Conservation (phyloP, 768 basidiomycete genomes). For the Coprinellus micaceus region DNA sequence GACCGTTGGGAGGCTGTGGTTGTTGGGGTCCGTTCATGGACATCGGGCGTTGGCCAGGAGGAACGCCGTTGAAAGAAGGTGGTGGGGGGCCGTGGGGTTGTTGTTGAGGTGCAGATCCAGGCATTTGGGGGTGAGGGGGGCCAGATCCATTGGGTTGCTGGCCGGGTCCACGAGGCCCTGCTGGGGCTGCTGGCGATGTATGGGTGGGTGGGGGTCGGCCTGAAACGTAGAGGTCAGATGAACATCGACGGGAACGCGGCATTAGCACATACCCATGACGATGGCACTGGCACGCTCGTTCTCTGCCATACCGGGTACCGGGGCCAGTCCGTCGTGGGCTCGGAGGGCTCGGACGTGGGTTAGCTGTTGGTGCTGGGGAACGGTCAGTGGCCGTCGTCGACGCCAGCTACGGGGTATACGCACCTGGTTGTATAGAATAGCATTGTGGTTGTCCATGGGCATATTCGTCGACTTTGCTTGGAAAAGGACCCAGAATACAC, state of each 20-base stretch:
- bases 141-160: conserved; percentile 11
- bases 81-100: conserved; percentile 13
- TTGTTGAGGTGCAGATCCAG: conserved; percentile 9
- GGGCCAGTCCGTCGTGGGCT: not conserved
- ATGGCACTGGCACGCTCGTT: too few species aligned
- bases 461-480: conserved; percentile 69
- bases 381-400: not conserved
- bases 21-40: conserved; percentile 15
- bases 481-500: conserved; percentile 84
- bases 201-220: too few species aligned
- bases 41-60: conserved; percentile 12
- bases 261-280: too few species aligned
- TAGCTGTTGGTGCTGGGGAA: conserved; percentile 21
- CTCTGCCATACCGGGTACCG: too few species aligned
- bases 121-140: conserved; percentile 8
- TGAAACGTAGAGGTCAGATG: too few species aligned
- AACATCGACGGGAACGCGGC: too few species aligned
- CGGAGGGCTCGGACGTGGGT: conserved; percentile 9
- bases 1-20: conserved; percentile 10
- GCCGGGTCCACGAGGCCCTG: conserved; percentile 4
- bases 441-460: conserved; percentile 56
- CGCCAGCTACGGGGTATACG: conserved; percentile 23
- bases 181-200: not conserved
- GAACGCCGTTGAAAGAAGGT: conserved; percentile 18
- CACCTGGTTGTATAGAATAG: conserved; percentile 68